Evolutionary conservation across 768 basidiomycete genomes (phyloP).

Genomic region (Dioszegia hungarica): DNA sequence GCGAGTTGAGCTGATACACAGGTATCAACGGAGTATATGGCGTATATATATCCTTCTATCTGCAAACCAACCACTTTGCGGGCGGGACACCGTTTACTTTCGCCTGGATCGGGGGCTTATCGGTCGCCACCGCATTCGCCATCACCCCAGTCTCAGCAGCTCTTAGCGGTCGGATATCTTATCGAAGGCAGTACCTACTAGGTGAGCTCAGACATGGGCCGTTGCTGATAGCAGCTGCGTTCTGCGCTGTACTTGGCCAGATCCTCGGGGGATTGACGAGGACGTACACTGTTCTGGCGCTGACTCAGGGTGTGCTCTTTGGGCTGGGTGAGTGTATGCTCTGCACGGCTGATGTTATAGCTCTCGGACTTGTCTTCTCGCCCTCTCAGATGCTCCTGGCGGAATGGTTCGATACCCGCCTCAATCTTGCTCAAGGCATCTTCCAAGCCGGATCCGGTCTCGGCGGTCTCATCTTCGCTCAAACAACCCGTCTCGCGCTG

Average conservation of each 20-base stretch:
- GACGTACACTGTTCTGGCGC: not conserved
- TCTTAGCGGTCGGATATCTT: not conserved
- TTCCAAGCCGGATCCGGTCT: not conserved
- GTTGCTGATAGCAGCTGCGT: not conserved
- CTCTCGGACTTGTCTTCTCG: not conserved
- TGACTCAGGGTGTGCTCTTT: not conserved
- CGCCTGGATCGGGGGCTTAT: conserved; percentile 31
- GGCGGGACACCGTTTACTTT: conserved; percentile 20
- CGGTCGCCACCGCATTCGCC: conserved; percentile 8
- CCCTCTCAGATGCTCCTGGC: not conserved
- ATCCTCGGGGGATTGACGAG: not conserved
- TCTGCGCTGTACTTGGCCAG: not conserved
- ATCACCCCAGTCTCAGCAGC: not conserved
- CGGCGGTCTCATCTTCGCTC: conserved; percentile 11
- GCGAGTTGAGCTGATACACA: not conserved
- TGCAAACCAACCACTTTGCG: conserved; percentile 21
- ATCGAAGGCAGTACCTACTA: not conserved
- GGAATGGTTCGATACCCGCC: not conserved
- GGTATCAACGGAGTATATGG: conserved; percentile 39
- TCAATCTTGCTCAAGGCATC: not conserved
- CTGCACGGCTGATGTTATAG: not conserved
- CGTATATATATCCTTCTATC: conserved; percentile 27
- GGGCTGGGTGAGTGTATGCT: not conserved
- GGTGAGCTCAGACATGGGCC: not conserved
- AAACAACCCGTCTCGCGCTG: conserved; percentile 13